phyloP scores from a whole-genome alignment of 345 rosid genomes.

The Euphorbia pulcherrima region DNA sequence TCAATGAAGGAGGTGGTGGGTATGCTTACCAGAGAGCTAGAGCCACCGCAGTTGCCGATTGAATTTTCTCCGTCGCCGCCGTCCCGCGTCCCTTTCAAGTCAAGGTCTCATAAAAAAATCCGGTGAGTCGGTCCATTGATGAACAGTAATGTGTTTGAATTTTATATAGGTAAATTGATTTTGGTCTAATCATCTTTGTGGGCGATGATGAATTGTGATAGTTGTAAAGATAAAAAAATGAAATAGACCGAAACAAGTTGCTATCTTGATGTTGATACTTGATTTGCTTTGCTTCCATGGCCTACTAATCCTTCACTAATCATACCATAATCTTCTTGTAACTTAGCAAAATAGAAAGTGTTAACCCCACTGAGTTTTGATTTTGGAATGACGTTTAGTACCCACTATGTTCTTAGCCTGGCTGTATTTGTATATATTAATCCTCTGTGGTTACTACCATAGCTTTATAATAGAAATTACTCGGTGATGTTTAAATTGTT shows the following conservation, averaged over 20 bases:
- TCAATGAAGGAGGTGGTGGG: conserved; percentile 75
- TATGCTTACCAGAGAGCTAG: conserved; percentile 57
- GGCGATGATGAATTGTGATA: conserved; percentile 11
- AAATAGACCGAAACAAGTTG: conserved; percentile 19
- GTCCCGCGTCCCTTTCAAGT: conserved; percentile 38
- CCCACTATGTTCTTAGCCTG: too few species aligned
- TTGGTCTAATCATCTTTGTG: conserved; percentile 16
- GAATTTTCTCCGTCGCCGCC: conserved; percentile 89
- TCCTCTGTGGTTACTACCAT: too few species aligned
- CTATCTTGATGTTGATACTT: conserved; percentile 19
- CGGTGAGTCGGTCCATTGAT: conserved; percentile 11
- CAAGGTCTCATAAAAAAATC: conserved; percentile 17
- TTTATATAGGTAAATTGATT: conserved; percentile 5
- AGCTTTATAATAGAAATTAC: too few species aligned
- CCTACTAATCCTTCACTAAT: conserved; percentile 13
- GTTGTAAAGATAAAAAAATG: conserved; percentile 25
- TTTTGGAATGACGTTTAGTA: too few species aligned
- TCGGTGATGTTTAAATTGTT: background rate
- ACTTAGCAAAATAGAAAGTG: conserved; percentile 2
- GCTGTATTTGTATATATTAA: too few species aligned
- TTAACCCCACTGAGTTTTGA: conserved; percentile 1
- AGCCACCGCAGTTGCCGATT: conserved; percentile 58
- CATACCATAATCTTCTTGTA: conserved; percentile 11
- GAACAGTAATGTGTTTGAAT: background rate
- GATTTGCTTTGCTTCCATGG: background rate